Evolutionary conservation across 768 basidiomycete genomes (phyloP), one percentile per base, ranked within the genome.

Genomic region (Podaxis rugospora): DNA sequence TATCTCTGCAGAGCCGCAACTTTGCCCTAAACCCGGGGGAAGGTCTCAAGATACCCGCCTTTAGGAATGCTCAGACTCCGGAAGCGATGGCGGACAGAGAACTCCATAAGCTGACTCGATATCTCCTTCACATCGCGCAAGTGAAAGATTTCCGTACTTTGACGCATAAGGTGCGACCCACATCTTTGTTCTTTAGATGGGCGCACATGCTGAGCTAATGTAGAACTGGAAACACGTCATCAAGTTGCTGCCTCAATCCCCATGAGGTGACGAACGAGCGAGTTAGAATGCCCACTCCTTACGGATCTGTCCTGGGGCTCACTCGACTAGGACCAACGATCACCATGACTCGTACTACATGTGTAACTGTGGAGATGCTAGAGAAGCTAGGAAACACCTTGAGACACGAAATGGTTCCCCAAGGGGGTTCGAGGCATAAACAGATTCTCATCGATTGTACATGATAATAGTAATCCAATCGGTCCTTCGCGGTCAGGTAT

Each of bases 1-100:
- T 63, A 10, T 51, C 65, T 37, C 57, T 46, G 6, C 63, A 90
- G 83, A 84, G 87, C 60, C 84, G 92, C 14, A 95, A 94, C 69
- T 95, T 95, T 72, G 93, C 93, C 3, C 76, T 95, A 62, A 95
- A 96, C 68, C 91, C 92, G 0, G 80, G 78, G 47, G 86, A 92
- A 72, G 93, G 93, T 4, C 78, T 95, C 40, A 93, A 91, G 72
- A 92, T 95, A 27, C 81, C 83, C 25, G 83, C 93, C 0, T 95
- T 90, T 78, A 90, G 88, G 71, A 81, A 86, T 63, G 90, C 90
- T 1, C 87, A 90, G 66, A 90, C 87, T 7, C 70, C 76, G 9
- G 82, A 85, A 65, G 80, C 83, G 5, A 74, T 75, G 69, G 86
- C 80, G 13, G 89, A 95, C 70, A 79, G 83, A 47, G 92, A 93